Base-by-base conservation (phyloP, 2,329 filamentous ascomycete genomes). In the Neopestalotiopsis sp. region DNA sequence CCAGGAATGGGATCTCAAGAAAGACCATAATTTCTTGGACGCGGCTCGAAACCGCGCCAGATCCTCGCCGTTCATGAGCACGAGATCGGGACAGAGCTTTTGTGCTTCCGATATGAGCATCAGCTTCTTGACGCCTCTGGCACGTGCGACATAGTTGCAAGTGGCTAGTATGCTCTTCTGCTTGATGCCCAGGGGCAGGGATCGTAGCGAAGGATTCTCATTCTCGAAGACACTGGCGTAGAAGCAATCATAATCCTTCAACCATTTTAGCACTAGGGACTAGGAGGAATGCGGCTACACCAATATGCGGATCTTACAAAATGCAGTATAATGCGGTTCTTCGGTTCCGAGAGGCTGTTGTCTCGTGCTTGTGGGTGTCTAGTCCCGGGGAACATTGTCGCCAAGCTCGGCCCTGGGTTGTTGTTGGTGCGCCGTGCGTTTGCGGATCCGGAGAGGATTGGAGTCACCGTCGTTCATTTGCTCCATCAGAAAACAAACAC, bases 151-250 rank as follows among this genome's bases (percentile, higher is more conserved):
- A 80, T 98, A 98, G 81, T 98, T 98, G 86, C 94, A 97, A 4
- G 94, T 97, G 28, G 95, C 94, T 56, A 96, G 86, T 67, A 98
- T 97, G 78, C 94, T 93, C 81, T 98, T 98, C 81, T 98, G 95
- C 80, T 95, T 93, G 69, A 97, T 90, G 45, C 94, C 95, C 42
- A 98, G 84, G 6, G 94, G 94, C 20, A 92, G 82, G 1, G 86
- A 85, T 76, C 90, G 94, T 68, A 98, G 84, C 2, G 86, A 83
- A 0, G 94, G 94, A 72, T 92, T 90, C 77, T 92, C 91, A 72
- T 91, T 91, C 81, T 98, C 94, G 73, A 96, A 91, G 9, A 96
- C 94, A 64, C 94, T 94, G 28, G 95, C 95, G 79, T 98, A 98
- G 84, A 98, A 98, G 83, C 94, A 97, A 83, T 95, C 93, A 78